Conservation (phyloP, 768 basidiomycete genomes). For the Lepiota subincarnata region DNA sequence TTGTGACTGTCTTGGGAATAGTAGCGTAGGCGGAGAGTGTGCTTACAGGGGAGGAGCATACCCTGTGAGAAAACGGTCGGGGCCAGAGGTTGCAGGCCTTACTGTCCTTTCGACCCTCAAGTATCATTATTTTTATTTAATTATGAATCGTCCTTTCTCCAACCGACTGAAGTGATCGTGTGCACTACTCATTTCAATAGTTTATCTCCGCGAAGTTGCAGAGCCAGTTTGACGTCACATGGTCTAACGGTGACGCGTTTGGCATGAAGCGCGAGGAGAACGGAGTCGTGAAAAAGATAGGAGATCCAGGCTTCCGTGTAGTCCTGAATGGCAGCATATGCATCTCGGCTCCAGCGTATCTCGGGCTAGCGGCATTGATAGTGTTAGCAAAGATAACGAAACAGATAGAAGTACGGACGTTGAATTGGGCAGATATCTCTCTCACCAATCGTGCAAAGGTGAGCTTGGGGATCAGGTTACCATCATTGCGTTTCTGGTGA, state of each 20-base stretch:
- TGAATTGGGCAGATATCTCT: slow-evolving; percentile 17
- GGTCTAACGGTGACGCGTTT: slow-evolving; percentile 87
- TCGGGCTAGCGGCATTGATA: slow-evolving; percentile 47
- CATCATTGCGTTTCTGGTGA: slow-evolving; percentile 17
- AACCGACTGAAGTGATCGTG: background rate
- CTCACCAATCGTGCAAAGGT: slow-evolving; percentile 23
- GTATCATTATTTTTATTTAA: background rate
- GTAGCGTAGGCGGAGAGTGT: no score
- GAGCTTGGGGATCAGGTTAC: slow-evolving; percentile 18
- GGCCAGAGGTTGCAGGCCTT: no score
- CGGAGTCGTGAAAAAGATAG: slow-evolving; percentile 69
- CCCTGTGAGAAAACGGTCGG: no score
- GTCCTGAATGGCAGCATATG: slow-evolving; percentile 78
- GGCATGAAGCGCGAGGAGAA: slow-evolving; percentile 82
- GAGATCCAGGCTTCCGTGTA: slow-evolving; percentile 76
- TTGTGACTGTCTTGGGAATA: no score
- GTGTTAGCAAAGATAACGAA: slow-evolving; percentile 40
- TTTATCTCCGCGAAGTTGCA: slow-evolving; percentile 65
- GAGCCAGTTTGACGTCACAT: slow-evolving; percentile 74
- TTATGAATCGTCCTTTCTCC: background rate
- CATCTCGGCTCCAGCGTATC: slow-evolving; percentile 77
- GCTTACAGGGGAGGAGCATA: no score
- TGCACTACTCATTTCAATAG: background rate
- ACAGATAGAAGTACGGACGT: background rate
- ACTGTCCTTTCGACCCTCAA: no score